Conservation (phyloP, 2,329 filamentous ascomycete species). For the Venturia asperata region DNA sequence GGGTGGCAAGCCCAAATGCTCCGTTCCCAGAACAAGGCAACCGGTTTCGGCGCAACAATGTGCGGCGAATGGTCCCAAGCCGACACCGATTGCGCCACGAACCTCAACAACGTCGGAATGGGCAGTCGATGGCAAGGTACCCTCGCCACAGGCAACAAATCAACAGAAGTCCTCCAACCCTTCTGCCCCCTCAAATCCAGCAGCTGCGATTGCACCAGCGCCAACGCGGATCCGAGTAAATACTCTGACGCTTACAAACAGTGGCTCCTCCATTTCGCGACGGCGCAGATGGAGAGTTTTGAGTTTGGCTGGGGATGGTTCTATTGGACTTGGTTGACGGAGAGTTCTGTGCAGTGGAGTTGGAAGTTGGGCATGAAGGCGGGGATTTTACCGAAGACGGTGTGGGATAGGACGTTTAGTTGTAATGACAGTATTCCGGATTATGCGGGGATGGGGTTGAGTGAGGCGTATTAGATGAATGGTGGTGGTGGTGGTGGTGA, state of each 20-base stretch:
- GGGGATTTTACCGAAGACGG: slow-evolving; percentile 63
- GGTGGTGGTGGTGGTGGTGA: neutral
- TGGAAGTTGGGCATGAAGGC: slow-evolving; percentile 72
- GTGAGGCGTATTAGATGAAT: slow-evolving; percentile 37
- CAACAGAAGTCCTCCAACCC: slow-evolving; percentile 57
- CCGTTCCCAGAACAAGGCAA: slow-evolving; percentile 62
- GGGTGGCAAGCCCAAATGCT: slow-evolving; percentile 78
- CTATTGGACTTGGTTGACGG: slow-evolving; percentile 98
- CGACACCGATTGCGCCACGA: slow-evolving; percentile 84
- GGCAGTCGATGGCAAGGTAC: slow-evolving; percentile 92
- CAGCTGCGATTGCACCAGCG: slow-evolving; percentile 63
- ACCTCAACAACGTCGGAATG: slow-evolving; percentile 82
- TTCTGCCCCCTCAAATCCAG: slow-evolving; percentile 62
- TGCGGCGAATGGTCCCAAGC: slow-evolving; percentile 97
- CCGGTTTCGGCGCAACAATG: slow-evolving; percentile 86
- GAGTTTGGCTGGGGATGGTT: slow-evolving; percentile 96
- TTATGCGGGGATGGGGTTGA: slow-evolving; percentile 35
- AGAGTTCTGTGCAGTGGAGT: slow-evolving; percentile 82
- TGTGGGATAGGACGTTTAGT: slow-evolving; percentile 37
- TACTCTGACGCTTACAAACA: slow-evolving; percentile 73
- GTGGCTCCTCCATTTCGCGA: slow-evolving; percentile 82
- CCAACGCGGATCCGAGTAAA: slow-evolving; percentile 63
- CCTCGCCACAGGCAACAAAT: slow-evolving; percentile 58
- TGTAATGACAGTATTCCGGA: slow-evolving; percentile 36
- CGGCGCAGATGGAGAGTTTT: slow-evolving; percentile 93